Evolutionary conservation across 202 grass and related monocot genomes (phyloP).

Genomic region (Setaria viridis): DNA sequence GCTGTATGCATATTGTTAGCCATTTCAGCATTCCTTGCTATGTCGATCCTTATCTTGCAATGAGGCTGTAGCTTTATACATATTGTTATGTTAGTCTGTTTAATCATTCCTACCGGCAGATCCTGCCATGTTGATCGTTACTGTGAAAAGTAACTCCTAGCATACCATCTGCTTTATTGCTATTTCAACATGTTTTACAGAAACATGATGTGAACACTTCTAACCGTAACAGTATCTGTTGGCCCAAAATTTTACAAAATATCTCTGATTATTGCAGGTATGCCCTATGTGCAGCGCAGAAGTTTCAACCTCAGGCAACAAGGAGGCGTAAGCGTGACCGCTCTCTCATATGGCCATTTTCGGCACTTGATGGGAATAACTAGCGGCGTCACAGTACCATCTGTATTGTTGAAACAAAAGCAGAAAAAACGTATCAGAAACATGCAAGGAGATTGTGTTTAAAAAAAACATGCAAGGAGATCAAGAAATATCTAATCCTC

Average conservation of each 20-base stretch:
- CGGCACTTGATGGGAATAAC: conserved; percentile 34
- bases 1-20: background rate
- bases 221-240: background rate
- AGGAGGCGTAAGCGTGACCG: conserved; percentile 58
- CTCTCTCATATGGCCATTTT: background rate
- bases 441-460: conserved; percentile 14
- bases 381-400: conserved; percentile 32
- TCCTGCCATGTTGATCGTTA: background rate
- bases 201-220: conserved; percentile 5
- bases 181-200: conserved; percentile 14
- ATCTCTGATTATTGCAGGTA: conserved; percentile 55
- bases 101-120: background rate
- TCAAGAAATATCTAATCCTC: conserved; percentile 1
- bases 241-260: conserved; percentile 17
- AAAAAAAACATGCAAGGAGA: conserved; percentile 23
- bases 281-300: conserved; percentile 91
- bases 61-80: background rate
- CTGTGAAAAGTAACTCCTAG: background rate
- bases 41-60: conserved; percentile 24
- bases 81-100: background rate
- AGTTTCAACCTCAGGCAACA: conserved; percentile 80
- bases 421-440: conserved; percentile 11
- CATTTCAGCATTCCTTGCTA: background rate
- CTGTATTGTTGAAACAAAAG: conserved; percentile 28
- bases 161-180: background rate